Conservation (phyloP, 2,329 filamentous ascomycete genomes). For the Cladophialophora chaetospira region DNA sequence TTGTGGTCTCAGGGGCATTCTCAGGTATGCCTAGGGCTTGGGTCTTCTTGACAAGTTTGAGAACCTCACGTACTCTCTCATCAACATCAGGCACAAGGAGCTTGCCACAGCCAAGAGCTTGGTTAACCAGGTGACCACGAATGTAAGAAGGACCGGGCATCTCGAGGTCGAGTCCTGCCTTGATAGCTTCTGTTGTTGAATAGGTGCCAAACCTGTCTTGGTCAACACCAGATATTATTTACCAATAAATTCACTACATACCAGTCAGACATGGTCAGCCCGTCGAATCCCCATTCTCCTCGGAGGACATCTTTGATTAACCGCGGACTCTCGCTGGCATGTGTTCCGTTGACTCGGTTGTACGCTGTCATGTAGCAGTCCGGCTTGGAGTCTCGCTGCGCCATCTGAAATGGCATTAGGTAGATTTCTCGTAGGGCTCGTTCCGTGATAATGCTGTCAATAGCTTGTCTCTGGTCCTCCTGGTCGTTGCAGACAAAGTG, state of each 20-base stretch:
- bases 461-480: constrained; percentile 48
- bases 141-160: constrained; percentile 51
- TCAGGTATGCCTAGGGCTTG: constrained; percentile 58
- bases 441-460: constrained; percentile 48
- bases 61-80: constrained; percentile 58
- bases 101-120: constrained; percentile 58
- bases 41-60: constrained; percentile 62
- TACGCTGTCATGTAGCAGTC: constrained; percentile 63
- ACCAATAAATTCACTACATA: constrained; percentile 27
- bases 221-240: not conserved
- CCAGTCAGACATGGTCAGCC: constrained; percentile 52
- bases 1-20: constrained; percentile 55
- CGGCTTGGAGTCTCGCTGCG: constrained; percentile 57
- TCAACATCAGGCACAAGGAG: constrained; percentile 58
- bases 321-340: constrained; percentile 46
- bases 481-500: constrained; percentile 56
- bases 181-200: constrained; percentile 47
- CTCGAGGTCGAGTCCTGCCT: constrained; percentile 50
- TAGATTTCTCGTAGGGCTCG: constrained; percentile 65
- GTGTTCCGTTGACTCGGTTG: constrained; percentile 57
- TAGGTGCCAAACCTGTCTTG: constrained; percentile 48
- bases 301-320: constrained; percentile 48
- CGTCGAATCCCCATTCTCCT: constrained; percentile 51
- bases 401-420: constrained; percentile 64
- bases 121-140: constrained; percentile 43